Evolutionary conservation across 495 filamentous ascomycete genomes (phyloP).

Genomic region (Xeromyces bisporus): DNA sequence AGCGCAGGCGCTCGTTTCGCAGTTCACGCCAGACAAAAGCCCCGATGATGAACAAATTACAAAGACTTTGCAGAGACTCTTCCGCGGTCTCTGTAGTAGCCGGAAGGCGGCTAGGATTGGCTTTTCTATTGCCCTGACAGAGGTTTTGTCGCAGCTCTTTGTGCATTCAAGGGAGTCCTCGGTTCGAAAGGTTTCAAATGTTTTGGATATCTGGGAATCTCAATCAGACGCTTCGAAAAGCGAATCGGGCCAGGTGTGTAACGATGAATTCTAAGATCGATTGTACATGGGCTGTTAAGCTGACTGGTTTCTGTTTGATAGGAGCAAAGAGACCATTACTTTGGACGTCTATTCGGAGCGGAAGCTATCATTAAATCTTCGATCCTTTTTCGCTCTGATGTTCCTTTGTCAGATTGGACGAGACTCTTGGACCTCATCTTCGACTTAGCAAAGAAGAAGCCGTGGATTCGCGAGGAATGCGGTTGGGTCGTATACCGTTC

Average conservation of each 20-base stretch:
- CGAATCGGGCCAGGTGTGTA: constrained; percentile 42
- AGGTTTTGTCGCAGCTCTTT: constrained; percentile 49
- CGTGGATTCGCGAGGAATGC: constrained; percentile 80
- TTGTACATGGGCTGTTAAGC: constrained; percentile 4
- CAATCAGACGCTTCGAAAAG: constrained; percentile 49
- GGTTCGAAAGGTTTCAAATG: constrained; percentile 28
- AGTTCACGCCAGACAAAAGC: constrained; percentile 28
- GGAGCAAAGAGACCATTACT: constrained; percentile 70
- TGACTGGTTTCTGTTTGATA: constrained; percentile 19
- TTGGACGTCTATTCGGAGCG: constrained; percentile 73
- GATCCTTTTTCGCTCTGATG: constrained; percentile 43
- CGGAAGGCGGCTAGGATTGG: constrained; percentile 78
- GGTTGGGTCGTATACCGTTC: constrained; percentile 48
- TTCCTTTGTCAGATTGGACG: constrained; percentile 37
- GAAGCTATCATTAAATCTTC: constrained; percentile 68
- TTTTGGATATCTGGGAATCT: constrained; percentile 47
- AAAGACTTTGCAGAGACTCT: constrained; percentile 42
- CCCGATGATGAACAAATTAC: constrained; percentile 25
- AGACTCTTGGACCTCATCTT: constrained; percentile 37
- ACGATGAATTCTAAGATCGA: too few relatives aligned
- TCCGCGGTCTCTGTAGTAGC: constrained; percentile 77
- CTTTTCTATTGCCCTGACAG: constrained; percentile 80
- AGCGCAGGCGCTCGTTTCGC: constrained; percentile 26
- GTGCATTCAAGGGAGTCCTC: constrained; percentile 9
- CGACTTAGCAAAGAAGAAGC: constrained; percentile 44